phyloP scores from a whole-genome alignment of 441 rosid species.

The Pelargonium exstipulatum region DNA sequence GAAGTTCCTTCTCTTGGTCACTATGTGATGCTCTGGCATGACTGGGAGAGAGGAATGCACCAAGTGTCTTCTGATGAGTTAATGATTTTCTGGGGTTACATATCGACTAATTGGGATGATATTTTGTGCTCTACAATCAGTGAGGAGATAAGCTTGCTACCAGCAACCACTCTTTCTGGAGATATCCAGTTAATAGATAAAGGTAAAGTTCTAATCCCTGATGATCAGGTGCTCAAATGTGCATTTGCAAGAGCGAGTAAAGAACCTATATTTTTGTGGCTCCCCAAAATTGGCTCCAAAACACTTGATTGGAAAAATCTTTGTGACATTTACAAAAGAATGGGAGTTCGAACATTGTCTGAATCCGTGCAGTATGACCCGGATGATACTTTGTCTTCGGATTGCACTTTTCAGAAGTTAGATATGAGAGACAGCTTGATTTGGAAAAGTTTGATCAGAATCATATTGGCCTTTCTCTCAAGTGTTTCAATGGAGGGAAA shows the following conservation, averaged over 20 bases:
- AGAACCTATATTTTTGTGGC: no score
- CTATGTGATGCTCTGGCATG: neutral
- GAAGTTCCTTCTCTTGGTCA: neutral
- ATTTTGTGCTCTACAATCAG: no score
- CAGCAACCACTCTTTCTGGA: neutral
- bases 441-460: neutral
- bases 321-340: neutral
- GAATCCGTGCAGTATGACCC: neutral
- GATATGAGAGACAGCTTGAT: neutral
- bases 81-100: neutral
- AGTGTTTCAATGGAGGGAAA: neutral
- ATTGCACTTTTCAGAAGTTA: neutral
- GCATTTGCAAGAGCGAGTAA: no score
- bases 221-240: no score
- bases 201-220: no score
- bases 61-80: neutral
- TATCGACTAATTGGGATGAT: neutral
- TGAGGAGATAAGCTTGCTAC: neutral
- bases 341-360: neutral
- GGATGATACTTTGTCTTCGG: neutral
- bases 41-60: neutral
- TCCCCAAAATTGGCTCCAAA: no score
- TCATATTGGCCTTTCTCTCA: neutral
- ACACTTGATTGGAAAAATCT: no score
- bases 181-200: neutral